phyloP scores from a whole-genome alignment of 805 yeast genomes.

The Priceomyces fermenticarens region DNA sequence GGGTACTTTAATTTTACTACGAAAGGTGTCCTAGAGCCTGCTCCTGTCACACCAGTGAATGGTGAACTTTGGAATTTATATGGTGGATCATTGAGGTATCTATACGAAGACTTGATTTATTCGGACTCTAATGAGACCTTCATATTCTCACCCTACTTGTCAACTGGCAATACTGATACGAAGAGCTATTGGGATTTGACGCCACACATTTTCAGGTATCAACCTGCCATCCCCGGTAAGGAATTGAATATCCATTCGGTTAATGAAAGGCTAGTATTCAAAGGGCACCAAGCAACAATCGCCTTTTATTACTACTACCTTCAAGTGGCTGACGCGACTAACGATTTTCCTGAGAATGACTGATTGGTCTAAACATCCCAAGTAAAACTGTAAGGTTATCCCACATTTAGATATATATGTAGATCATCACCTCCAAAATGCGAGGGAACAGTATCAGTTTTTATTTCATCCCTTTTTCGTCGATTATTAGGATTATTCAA shows the following conservation, averaged over 20 bases:
- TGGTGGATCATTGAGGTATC: conserved; percentile 36
- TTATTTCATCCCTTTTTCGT: neutral
- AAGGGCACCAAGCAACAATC: conserved; percentile 30
- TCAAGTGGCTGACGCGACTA: conserved; percentile 22
- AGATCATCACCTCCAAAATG: no score
- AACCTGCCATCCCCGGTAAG: conserved; percentile 20
- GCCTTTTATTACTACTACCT: conserved; percentile 40
- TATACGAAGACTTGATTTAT: conserved; percentile 32
- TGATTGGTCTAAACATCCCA: no score
- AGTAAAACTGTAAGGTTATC: no score
- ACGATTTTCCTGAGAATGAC: conserved; percentile 8
- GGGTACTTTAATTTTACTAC: conserved; percentile 32
- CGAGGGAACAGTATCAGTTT: neutral
- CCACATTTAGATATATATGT: no score
- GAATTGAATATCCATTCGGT: conserved; percentile 31
- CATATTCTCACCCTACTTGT: conserved; percentile 32
- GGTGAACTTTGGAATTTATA: conserved; percentile 31
- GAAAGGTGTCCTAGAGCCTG: conserved; percentile 29
- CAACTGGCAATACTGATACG: conserved; percentile 42
- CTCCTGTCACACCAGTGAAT: conserved; percentile 35
- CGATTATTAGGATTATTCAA: neutral
- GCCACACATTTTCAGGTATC: conserved; percentile 33
- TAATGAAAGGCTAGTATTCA: conserved; percentile 28
- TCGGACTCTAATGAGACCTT: conserved; percentile 16
- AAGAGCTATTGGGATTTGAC: conserved; percentile 40